Evolutionary conservation across 108 stramenopile species (phyloP).

Genomic region (Nitzschia sp.): DNA sequence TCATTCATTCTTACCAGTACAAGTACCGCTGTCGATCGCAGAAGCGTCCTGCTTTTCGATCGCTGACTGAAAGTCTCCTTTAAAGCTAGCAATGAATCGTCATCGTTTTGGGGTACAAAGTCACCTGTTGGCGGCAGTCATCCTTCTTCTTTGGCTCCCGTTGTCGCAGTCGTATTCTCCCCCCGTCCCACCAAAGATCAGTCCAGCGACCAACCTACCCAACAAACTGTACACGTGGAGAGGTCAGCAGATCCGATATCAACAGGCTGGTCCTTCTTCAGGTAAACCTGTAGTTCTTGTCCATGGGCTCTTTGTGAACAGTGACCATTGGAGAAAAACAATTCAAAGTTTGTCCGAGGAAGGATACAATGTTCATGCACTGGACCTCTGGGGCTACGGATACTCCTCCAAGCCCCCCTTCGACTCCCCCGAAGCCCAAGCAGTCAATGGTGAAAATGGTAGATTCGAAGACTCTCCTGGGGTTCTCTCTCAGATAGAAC

Average conservation of each 20-base stretch:
- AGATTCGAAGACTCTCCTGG: slow-evolving; percentile 46
- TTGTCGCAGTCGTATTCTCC: slow-evolving; percentile 7
- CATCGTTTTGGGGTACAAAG: no score
- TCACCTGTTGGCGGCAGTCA: no score
- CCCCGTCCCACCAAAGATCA: slow-evolving; percentile 43
- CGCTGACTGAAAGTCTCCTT: no score
- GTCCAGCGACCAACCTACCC: slow-evolving; percentile 67
- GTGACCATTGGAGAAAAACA: slow-evolving; percentile 83
- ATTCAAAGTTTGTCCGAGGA: slow-evolving; percentile 52
- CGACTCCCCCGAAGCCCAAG: slow-evolving; percentile 45
- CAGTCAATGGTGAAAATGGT: slow-evolving; percentile 64
- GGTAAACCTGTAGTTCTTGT: slow-evolving; percentile 60
- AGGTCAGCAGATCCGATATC: slow-evolving; percentile 70
- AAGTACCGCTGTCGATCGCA: no score
- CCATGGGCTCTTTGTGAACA: slow-evolving; percentile 85
- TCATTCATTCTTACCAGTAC: no score
- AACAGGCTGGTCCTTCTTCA: slow-evolving; percentile 62
- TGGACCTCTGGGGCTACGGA: slow-evolving; percentile 91
- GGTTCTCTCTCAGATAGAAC: slow-evolving; percentile 40
- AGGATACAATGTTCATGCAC: slow-evolving; percentile 74
- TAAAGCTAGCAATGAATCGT: no score
- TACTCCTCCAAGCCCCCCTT: slow-evolving; percentile 82
- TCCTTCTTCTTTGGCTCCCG: neutral
- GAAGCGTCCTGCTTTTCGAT: no score
- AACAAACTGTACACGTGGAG: slow-evolving; percentile 79